Conservation (phyloP, 805 yeast genomes). For the Candida tammaniensis region DNA sequence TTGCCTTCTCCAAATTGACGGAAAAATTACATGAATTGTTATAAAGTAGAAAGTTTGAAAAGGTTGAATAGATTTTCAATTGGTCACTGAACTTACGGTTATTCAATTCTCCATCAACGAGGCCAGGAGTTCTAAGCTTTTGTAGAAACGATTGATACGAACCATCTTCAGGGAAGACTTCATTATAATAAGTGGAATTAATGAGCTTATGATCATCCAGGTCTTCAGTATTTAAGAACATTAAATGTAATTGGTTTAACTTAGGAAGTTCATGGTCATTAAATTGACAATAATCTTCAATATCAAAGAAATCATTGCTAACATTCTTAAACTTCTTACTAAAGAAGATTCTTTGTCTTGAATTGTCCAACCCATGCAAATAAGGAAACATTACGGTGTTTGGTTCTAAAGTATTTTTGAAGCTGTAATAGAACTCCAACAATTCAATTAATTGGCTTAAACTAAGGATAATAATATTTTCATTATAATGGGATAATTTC, state of each 20-base stretch:
- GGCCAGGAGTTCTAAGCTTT: background rate
- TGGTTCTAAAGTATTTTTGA: conserved; percentile 10
- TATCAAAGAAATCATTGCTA: conserved; percentile 8
- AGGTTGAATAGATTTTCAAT: conserved; percentile 27
- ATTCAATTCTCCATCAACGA: conserved; percentile 15
- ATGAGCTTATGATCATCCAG: conserved; percentile 10
- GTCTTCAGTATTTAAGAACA: conserved; percentile 16
- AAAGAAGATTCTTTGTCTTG: conserved; percentile 27
- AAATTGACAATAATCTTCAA: conserved; percentile 6
- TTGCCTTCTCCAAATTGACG: conserved; percentile 19
- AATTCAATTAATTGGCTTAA: conserved; percentile 15
- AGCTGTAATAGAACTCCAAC: conserved; percentile 17
- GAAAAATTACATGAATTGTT: conserved; percentile 19
- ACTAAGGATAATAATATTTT: conserved; percentile 8
- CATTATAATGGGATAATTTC: conserved; percentile 4
- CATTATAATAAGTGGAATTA: conserved; percentile 18
- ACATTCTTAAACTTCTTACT: conserved; percentile 15
- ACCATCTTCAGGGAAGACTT: conserved; percentile 5
- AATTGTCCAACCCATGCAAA: conserved; percentile 29
- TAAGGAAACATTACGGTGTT: conserved; percentile 27
- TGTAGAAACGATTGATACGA: background rate
- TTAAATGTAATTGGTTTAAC: conserved; percentile 15
- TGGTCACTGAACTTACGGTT: conserved; percentile 32
- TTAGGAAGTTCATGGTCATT: conserved; percentile 7
- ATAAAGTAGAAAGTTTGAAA: conserved; percentile 32